These are phyloP conservation scores for Excoecaria cochinchinensis DNA, from an alignment of 345 rosid genomes.

Conservation along the genomic window DNA sequence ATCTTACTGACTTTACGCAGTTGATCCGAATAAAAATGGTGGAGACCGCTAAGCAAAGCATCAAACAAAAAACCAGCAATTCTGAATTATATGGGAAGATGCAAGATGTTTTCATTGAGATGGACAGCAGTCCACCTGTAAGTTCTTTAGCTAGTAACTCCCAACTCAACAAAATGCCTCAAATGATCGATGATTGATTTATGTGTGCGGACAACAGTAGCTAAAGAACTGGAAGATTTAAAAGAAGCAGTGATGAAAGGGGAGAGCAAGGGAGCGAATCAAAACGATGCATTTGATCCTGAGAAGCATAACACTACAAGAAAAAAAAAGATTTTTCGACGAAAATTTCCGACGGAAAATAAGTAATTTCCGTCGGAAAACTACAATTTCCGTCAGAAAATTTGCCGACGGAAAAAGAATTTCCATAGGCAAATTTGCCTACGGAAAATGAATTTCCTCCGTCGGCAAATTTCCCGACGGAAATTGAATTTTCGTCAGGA, in stretches of 20 bases:
- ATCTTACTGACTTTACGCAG: constrained; percentile 30
- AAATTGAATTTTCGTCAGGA: too few species aligned
- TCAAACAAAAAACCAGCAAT: constrained; percentile 49
- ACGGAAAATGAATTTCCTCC: too few species aligned
- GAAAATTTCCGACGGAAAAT: too few species aligned
- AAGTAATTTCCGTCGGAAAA: too few species aligned
- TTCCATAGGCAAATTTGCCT: too few species aligned
- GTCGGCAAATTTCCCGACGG: too few species aligned
- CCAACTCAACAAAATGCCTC: neutral
- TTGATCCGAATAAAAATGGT: constrained; percentile 67
- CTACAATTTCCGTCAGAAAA: too few species aligned
- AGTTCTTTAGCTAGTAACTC: constrained; percentile 19
- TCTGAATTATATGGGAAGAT: constrained; percentile 64
- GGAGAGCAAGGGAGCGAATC: constrained; percentile 29
- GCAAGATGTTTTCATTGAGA: constrained; percentile 67
- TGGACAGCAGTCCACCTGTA: constrained; percentile 55
- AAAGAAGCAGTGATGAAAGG: constrained; percentile 66
- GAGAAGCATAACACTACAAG: constrained; percentile 82
- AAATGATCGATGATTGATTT: neutral
- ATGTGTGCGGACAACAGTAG: constrained; percentile 36
- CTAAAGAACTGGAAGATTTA: constrained; percentile 60
- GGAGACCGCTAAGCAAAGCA: constrained; percentile 70
- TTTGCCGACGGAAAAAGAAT: too few species aligned
- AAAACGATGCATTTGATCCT: constrained; percentile 51
- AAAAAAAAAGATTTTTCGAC: too few species aligned